Conservation (phyloP, 2,329 filamentous ascomycete species). For the Calonectria naviculata region DNA sequence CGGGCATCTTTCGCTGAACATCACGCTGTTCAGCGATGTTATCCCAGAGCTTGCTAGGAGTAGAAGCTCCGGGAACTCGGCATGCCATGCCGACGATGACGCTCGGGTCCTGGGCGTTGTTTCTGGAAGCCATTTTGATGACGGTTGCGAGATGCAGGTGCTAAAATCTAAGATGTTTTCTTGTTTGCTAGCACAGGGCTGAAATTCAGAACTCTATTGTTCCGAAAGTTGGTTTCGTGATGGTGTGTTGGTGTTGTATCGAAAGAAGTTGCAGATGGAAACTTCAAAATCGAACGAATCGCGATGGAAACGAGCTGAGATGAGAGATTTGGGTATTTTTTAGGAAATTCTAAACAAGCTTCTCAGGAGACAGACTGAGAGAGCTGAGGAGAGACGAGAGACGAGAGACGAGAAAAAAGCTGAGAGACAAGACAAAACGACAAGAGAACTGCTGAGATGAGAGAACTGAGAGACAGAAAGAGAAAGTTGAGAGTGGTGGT, state of each 20-base stretch:
- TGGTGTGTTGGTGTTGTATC: neutral
- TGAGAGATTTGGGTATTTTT: neutral
- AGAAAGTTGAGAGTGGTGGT: constrained; percentile 14
- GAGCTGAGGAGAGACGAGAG: neutral
- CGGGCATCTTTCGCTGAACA: constrained; percentile 49
- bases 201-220: neutral
- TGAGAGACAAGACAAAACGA: constrained; percentile 6
- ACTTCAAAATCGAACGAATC: neutral
- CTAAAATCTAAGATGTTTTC: neutral
- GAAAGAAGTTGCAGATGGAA: neutral
- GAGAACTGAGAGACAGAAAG: constrained; percentile 13
- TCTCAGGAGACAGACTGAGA: constrained; percentile 9
- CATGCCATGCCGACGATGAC: constrained; percentile 47
- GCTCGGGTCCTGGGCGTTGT: constrained; percentile 39
- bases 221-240: neutral
- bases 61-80: constrained; percentile 32
- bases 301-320: neutral
- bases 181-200: neutral
- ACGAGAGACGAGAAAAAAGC: constrained; percentile 1
- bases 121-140: constrained; percentile 28
- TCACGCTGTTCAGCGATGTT: constrained; percentile 44
- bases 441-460: constrained; percentile 10
- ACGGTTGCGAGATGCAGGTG: neutral
- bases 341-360: neutral
- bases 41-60: constrained; percentile 44